Conservation (phyloP, 495 filamentous ascomycete genomes). For the Aspergillus bertholletiae region DNA sequence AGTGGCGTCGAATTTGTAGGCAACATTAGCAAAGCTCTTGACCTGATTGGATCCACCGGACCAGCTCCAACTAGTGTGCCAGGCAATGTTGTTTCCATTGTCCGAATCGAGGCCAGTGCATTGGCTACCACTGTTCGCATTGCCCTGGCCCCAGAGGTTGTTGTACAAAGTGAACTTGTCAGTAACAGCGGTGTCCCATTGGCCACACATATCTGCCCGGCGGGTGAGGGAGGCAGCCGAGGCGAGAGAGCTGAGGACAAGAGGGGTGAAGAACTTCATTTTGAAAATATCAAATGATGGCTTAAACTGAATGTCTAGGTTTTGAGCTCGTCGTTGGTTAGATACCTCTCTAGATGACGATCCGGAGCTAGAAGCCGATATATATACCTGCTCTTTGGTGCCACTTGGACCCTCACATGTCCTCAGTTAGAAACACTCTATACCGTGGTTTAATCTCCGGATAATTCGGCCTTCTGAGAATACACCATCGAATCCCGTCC, state of each 20-base stretch:
- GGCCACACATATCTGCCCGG: conserved; percentile 46
- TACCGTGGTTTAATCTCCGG: not conserved
- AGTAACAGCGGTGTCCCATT: conserved; percentile 40
- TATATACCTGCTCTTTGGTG: not conserved
- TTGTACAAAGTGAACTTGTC: conserved; percentile 53
- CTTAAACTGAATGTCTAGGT: not conserved
- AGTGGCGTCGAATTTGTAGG: conserved; percentile 39
- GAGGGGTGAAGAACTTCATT: conserved; percentile 34
- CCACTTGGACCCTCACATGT: not conserved
- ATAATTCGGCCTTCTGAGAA: not conserved
- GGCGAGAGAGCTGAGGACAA: conserved; percentile 31
- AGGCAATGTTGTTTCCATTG: conserved; percentile 44
- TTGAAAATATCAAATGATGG: conserved; percentile 10
- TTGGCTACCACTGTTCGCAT: conserved; percentile 48
- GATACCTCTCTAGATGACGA: not conserved
- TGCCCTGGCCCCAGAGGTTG: conserved; percentile 49
- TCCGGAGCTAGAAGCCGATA: not conserved
- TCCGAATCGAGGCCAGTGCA: conserved; percentile 52
- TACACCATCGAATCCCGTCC: no score
- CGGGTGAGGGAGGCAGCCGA: conserved; percentile 32
- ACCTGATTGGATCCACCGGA: conserved; percentile 46
- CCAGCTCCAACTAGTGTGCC: conserved; percentile 59
- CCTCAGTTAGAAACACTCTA: not conserved
- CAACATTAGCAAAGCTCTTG: conserved; percentile 59
- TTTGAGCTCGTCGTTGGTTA: not conserved